Evolutionary conservation across 352 stramenopile species (phyloP), one percentile per base, ranked within the genome.

Genomic region (Thraustochytrium sp.): DNA sequence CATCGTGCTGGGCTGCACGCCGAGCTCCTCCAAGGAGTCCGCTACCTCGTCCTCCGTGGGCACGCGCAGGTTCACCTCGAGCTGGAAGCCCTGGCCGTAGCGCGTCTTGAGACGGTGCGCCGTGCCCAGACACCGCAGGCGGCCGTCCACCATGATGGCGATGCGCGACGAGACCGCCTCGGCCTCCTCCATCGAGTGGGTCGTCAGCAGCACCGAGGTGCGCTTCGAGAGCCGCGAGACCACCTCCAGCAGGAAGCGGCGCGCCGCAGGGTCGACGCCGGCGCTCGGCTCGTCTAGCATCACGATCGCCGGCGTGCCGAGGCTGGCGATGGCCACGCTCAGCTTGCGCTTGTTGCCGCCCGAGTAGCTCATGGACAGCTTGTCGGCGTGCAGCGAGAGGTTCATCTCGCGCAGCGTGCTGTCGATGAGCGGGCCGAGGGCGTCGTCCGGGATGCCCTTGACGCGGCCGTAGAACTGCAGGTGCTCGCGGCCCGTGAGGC

Each of bases 141-240:
- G 78, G 16, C 92, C 92, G 78, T 90, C 87, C 29, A 91, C 89
- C 89, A 98, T 96, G 84, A 98, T 98, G 21, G 91, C 94, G 62
- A 98, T 94, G 37, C 94, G 91, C n/a, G 93, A 92, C 82, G 94
- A 98, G 4, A 98, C 88, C 21, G 91, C 92, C 76, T 98, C 95
- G n/a, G 90, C 95, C 85, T 98, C 95, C 74, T 98, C 90, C 95
- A 98, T 98, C 75, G 92, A 96, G 88, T 98, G 95, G 1, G 94
- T 98, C 18, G 94, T 98, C 8, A 92, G 82, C 26, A 97, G 87
- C 44, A 97, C 92, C 0, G 36, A 16, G 38, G 44, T 75, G 18
- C 37, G 55, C 55, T 80, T 44, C 8, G 44, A 18, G 38, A 54
- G 34, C 44, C 29, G 21, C 51, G 44, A 90, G 36, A 84, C 34